A percentile compares a stretch with the other conserved stretches of the same genome.
These are phyloP conservation scores for Rhizophagus prolifer DNA, from an alignment of 192 early-diverging fungal genomes.

Conservation along the genomic window DNA sequence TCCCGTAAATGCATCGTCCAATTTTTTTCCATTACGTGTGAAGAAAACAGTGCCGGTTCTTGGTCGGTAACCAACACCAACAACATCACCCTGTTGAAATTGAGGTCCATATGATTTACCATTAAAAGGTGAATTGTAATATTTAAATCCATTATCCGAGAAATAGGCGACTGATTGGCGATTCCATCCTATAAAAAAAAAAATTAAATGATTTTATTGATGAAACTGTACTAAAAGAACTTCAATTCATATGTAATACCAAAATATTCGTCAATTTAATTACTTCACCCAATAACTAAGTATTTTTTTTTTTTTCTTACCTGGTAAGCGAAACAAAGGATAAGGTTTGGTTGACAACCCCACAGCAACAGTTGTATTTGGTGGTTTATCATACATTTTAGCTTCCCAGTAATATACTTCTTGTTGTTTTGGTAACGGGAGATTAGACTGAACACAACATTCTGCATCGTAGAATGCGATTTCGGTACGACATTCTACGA, in stretches of 20 bases:
- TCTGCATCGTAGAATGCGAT: constrained; percentile 72
- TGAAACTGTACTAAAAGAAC: neutral
- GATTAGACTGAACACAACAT: constrained; percentile 75
- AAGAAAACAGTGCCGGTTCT: constrained; percentile 74
- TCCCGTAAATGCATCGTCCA: constrained; percentile 68
- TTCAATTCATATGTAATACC: neutral
- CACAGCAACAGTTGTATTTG: constrained; percentile 63
- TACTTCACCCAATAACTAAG: neutral
- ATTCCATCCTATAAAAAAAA: constrained; percentile 62
- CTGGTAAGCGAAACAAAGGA: constrained; percentile 67
- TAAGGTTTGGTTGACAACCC: constrained; percentile 78
- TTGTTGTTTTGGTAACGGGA: constrained; percentile 76
- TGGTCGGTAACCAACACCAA: constrained; percentile 77
- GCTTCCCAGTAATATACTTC: constrained; percentile 85
- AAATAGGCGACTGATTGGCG: constrained; percentile 72
- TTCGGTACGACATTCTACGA: constrained; percentile 71
- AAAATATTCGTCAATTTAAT: constrained; percentile 8
- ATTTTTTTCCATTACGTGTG: constrained; percentile 70
- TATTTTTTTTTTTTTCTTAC: constrained; percentile 27
- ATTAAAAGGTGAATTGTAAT: constrained; percentile 68
- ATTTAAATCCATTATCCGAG: constrained; percentile 63
- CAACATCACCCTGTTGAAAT: constrained; percentile 72
- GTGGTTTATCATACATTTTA: constrained; percentile 74
- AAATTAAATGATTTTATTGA: constrained; percentile 4
- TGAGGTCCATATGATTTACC: constrained; percentile 60